Conservation (phyloP, 345 rosid genomes). For the Dimocarpus longan region DNA sequence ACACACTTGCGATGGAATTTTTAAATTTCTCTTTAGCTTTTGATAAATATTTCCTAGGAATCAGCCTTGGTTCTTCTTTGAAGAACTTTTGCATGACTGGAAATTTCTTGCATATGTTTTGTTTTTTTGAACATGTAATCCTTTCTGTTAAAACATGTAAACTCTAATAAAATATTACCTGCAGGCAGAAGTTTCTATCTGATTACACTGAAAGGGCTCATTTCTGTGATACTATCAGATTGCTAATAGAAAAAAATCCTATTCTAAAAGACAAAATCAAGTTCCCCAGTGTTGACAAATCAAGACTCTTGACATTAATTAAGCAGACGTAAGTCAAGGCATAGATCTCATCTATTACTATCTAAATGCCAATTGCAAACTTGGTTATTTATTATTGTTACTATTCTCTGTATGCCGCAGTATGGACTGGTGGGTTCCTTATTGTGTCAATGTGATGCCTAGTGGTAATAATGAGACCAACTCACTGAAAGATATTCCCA, state of each 20-base stretch:
- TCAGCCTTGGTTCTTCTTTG: slow-evolving; percentile 12
- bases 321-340: slow-evolving; percentile 33
- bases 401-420: slow-evolving; percentile 30
- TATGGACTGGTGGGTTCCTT: slow-evolving; percentile 43
- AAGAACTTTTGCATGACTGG: not conserved
- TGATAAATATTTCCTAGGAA: not conserved
- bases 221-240: slow-evolving; percentile 29
- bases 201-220: slow-evolving; percentile 4
- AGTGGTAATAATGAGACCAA: slow-evolving; percentile 19
- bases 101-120: not conserved
- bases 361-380: not conserved
- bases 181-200: slow-evolving; percentile 25
- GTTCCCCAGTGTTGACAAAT: slow-evolving; percentile 36
- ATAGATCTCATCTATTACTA: not conserved
- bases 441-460: slow-evolving; percentile 6
- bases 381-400: slow-evolving; percentile 9
- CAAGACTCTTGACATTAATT: slow-evolving; percentile 39
- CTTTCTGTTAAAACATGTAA: slow-evolving; percentile 33
- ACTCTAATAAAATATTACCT: slow-evolving; percentile 8
- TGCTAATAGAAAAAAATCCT: slow-evolving; percentile 35
- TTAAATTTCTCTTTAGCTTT: no score
- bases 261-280: slow-evolving; percentile 34
- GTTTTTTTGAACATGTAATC: slow-evolving; percentile 35
- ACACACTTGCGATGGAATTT: no score
- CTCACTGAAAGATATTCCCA: slow-evolving; percentile 37